These are phyloP conservation scores for Viola odorata DNA, from an alignment of 345 rosid genomes.

Conservation along the genomic window DNA sequence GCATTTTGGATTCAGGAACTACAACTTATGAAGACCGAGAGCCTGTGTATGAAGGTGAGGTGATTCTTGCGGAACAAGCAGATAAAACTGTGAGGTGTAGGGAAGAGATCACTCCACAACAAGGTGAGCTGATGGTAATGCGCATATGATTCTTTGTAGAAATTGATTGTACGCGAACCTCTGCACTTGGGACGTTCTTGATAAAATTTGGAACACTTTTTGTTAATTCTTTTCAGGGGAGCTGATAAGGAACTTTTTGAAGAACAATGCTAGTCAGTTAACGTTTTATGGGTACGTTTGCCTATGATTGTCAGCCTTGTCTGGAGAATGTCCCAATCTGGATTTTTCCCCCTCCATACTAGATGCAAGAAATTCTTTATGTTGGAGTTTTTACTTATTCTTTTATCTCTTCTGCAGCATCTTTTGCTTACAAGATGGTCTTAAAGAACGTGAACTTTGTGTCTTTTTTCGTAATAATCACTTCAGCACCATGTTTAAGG, in stretches of 20 bases:
- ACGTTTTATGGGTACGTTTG: slow-evolving; percentile 76
- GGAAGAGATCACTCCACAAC: slow-evolving; percentile 60
- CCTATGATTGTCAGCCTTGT: neutral
- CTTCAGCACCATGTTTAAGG: slow-evolving; percentile 99
- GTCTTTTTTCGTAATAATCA: slow-evolving; percentile 97
- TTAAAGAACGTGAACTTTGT: slow-evolving; percentile 91
- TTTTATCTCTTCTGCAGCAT: slow-evolving; percentile 49
- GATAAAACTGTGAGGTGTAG: slow-evolving; percentile 45
- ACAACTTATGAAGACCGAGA: slow-evolving; percentile 52
- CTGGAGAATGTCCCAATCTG: slow-evolving; percentile 5
- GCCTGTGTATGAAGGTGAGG: slow-evolving; percentile 98
- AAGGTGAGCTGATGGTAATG: slow-evolving; percentile 41
- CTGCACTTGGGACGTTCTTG: slow-evolving; percentile 3
- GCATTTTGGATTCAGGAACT: slow-evolving; percentile 63
- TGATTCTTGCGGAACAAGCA: slow-evolving; percentile 69
- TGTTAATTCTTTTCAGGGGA: slow-evolving; percentile 52
- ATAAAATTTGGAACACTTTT: slow-evolving; percentile 6
- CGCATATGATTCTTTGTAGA: neutral
- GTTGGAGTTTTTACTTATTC: neutral
- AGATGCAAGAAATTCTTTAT: slow-evolving; percentile 4
- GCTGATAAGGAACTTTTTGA: slow-evolving; percentile 67
- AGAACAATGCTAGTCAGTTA: slow-evolving; percentile 80
- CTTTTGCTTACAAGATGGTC: slow-evolving; percentile 80
- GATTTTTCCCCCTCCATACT: neutral
- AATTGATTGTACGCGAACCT: neutral